Percentiles rank a stretch among this genome's conserved stretches.
These are phyloP conservation scores for Scheffersomyces ergatensis DNA, from an alignment of 805 yeast genomes.

Conservation along the genomic window DNA sequence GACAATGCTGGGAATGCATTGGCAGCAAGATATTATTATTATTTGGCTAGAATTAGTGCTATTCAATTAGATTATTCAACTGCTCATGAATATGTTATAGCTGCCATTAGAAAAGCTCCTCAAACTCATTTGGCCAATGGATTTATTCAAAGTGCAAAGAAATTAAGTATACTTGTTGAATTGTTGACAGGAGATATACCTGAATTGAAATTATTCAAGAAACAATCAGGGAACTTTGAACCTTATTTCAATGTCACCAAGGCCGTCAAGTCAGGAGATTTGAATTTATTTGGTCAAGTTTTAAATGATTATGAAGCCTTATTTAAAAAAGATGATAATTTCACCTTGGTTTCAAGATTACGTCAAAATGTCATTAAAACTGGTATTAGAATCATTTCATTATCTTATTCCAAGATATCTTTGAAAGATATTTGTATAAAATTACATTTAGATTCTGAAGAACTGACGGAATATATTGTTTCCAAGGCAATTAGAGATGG, in stretches of 20 bases:
- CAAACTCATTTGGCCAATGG: constrained; percentile 84
- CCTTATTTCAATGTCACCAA: constrained; percentile 87
- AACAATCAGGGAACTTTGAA: constrained; percentile 54
- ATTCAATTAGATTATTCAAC: constrained; percentile 89
- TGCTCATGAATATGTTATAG: constrained; percentile 85
- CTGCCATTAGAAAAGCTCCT: constrained; percentile 96
- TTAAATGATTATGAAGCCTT: constrained; percentile 58
- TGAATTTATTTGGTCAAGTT: constrained; percentile 73
- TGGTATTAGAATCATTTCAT: constrained; percentile 89
- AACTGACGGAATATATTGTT: constrained; percentile 94
- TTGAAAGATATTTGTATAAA: constrained; percentile 92
- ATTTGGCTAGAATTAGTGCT: constrained; percentile 85
- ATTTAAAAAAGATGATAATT: constrained; percentile 75
- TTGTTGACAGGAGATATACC: constrained; percentile 96
- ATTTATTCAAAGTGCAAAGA: constrained; percentile 84
- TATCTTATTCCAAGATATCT: constrained; percentile 87
- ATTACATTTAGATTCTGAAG: constrained; percentile 88
- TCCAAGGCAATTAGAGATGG: constrained; percentile 97
- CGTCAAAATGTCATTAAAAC: constrained; percentile 98
- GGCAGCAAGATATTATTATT: constrained; percentile 88
- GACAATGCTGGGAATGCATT: constrained; percentile 79
- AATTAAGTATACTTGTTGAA: constrained; percentile 84
- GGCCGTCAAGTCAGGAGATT: constrained; percentile 91
- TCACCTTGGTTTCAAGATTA: constrained; percentile 79
- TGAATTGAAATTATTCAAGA: constrained; percentile 76